Base-by-base conservation (phyloP, 2,329 filamentous ascomycete genomes). In the Colletotrichum cereale region DNA sequence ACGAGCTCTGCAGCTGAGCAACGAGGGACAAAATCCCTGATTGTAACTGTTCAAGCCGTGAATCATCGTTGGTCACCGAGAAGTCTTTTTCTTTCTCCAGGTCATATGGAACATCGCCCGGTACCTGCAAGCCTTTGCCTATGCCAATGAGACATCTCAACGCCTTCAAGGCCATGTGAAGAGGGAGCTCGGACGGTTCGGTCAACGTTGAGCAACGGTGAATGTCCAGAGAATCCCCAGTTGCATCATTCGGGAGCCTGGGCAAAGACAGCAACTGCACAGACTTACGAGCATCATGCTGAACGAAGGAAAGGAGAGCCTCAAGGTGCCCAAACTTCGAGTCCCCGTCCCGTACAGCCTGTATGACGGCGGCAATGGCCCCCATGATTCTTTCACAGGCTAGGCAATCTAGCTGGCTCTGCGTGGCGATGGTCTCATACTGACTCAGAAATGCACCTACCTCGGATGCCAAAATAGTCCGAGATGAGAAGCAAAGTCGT, bases 381-480 rank as follows among this genome's bases (percentile, higher is more conserved):
- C 92, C 90, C 6, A 94, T 85, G 0, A 96, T 88, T 75, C 89
- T 90, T 77, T 95, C 93, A 76, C 93, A 93, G 1, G 91, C 91
- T 64, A 90, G 83, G 48, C 88, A 88, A 73, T 95, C 92, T 12
- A 93, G 84, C 10, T 87, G 87, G n/a, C 83, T 82, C 62, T 85
- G 85, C 29, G 81, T 81, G n/a, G 88, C 84, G 62, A 95, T 88
- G n/a, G 85, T 84, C 68, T 88, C 84, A 78, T 95, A 96, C 77
- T 95, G 91, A 38, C 88, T 84, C 55, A 96, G 83, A 76, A 97
- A 95, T 0, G 89, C 88, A 61, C 84, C 83, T 4, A 92, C 86
- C 76, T 96, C 91, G 1, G 87, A 82, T 6, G 90, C 89, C n/a
- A 97, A 83, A 62, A 90, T 87, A 34, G 84, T 85, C 47, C 93